Evolutionary conservation across 2,329 filamentous ascomycete species (phyloP).

Genomic region (Diaporthe longicolla): DNA sequence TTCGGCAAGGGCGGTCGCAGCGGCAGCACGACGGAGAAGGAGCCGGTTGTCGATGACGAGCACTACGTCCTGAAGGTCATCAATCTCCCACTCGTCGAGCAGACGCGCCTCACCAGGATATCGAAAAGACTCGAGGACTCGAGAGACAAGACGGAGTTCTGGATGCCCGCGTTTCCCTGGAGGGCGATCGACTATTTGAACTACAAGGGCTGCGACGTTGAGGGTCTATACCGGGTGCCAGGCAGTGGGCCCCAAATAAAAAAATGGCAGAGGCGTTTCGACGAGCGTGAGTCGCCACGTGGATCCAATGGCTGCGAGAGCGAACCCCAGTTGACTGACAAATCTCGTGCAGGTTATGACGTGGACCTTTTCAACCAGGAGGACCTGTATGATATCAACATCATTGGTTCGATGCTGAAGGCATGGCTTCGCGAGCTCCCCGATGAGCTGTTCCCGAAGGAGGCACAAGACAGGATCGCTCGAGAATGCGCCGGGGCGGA

Average conservation of each 20-base stretch:
- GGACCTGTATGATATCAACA: constrained; percentile 95
- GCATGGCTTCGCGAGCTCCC: constrained; percentile 96
- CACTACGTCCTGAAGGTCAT: constrained; percentile 89
- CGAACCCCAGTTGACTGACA: background rate
- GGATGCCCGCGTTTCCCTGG: constrained; percentile 98
- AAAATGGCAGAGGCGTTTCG: constrained; percentile 93
- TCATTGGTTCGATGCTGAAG: constrained; percentile 95
- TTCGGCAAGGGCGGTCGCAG: constrained; percentile 84
- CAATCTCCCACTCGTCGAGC: constrained; percentile 87
- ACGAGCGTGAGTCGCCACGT: constrained; percentile 73
- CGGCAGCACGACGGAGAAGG: constrained; percentile 77
- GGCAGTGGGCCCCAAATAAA: constrained; percentile 92
- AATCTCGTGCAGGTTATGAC: constrained; percentile 74
- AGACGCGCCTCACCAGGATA: constrained; percentile 91
- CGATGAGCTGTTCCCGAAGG: constrained; percentile 92
- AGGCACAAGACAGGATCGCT: constrained; percentile 83
- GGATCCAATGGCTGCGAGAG: constrained; percentile 40
- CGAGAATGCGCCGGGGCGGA: constrained; percentile 84
- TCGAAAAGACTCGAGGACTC: constrained; percentile 90
- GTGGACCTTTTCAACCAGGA: constrained; percentile 91
- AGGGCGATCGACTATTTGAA: constrained; percentile 96
- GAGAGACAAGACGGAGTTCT: constrained; percentile 96
- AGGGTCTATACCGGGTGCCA: constrained; percentile 92
- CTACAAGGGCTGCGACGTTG: constrained; percentile 93
- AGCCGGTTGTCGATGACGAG: constrained; percentile 79